Conservation (phyloP, 306 rosid genomes). For the Albizia julibrissin region DNA sequence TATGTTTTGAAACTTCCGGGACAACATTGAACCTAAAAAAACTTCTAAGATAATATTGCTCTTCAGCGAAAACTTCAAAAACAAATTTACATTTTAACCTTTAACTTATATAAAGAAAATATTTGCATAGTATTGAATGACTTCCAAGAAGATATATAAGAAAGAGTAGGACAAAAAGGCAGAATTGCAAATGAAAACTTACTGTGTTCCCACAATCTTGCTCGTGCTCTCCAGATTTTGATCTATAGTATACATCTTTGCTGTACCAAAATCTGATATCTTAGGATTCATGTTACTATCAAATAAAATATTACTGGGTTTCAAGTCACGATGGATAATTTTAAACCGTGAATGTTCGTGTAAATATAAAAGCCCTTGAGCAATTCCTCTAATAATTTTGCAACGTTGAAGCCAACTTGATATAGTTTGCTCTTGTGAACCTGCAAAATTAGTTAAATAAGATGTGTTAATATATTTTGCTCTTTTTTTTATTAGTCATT, state of each 20-base stretch:
- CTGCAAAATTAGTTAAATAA: not conserved
- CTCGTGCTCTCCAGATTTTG: not conserved
- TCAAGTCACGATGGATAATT: not conserved
- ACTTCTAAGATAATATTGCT: no score
- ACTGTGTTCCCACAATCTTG: not conserved
- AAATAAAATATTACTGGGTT: not conserved
- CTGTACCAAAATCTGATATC: not conserved
- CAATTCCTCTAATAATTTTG: not conserved
- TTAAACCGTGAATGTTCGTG: not conserved
- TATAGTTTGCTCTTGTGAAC: not conserved
- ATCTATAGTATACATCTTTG: not conserved
- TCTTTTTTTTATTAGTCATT: no score
- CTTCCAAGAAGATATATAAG: not conserved
- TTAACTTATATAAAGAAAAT: not conserved
- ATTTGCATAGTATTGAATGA: not conserved
- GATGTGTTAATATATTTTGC: not conserved
- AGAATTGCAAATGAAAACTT: not conserved
- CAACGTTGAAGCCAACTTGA: not conserved
- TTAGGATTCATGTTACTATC: not conserved
- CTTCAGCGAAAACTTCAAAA: no score
- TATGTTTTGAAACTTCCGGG: no score
- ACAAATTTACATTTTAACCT: no score
- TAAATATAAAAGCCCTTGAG: not conserved
- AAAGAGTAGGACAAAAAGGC: no score
- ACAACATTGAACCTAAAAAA: no score